A percentile compares a stretch with the other conserved stretches of the same genome.
These are phyloP conservation scores for Penicillium robsamsonii DNA, from an alignment of 495 filamentous ascomycete species.

Conservation along the genomic window DNA sequence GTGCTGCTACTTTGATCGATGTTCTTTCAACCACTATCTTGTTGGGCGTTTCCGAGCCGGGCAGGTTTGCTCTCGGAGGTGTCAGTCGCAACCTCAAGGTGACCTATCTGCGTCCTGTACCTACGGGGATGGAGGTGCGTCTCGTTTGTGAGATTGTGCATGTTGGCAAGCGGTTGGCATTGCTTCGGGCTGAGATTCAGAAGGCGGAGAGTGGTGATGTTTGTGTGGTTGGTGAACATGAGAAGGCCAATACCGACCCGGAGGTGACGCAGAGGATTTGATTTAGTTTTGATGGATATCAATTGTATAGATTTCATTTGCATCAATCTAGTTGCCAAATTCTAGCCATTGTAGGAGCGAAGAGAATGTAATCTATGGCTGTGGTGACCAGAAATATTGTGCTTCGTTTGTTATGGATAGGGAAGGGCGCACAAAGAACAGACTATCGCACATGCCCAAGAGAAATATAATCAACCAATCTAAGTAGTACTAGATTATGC, in stretches of 20 bases:
- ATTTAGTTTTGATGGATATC: background rate
- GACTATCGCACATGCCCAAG: conserved; percentile 29
- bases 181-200: conserved; percentile 42
- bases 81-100: conserved; percentile 65
- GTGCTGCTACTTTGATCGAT: conserved; percentile 65
- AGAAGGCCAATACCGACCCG: conserved; percentile 64
- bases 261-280: conserved; percentile 31
- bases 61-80: conserved; percentile 61
- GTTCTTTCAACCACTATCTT: conserved; percentile 60
- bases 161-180: conserved; percentile 56
- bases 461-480: conserved; percentile 33
- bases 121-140: conserved; percentile 46
- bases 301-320: conserved; percentile 6
- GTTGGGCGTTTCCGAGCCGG: conserved; percentile 53
- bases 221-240: conserved; percentile 64
- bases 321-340: background rate
- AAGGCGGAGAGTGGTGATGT: conserved; percentile 49
- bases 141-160: conserved; percentile 63
- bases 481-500: conserved; percentile 35
- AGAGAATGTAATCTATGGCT: conserved; percentile 2
- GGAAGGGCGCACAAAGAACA: conserved; percentile 18
- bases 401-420: conserved; percentile 17
- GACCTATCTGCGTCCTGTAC: conserved; percentile 65
- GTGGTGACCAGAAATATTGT: conserved; percentile 18
- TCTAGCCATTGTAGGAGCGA: conserved; percentile 3